Percentiles rank a stretch among this genome's conserved stretches.
Conservation (phyloP, 2,329 filamentous ascomycete species). For the Coleophoma cylindrospora region DNA sequence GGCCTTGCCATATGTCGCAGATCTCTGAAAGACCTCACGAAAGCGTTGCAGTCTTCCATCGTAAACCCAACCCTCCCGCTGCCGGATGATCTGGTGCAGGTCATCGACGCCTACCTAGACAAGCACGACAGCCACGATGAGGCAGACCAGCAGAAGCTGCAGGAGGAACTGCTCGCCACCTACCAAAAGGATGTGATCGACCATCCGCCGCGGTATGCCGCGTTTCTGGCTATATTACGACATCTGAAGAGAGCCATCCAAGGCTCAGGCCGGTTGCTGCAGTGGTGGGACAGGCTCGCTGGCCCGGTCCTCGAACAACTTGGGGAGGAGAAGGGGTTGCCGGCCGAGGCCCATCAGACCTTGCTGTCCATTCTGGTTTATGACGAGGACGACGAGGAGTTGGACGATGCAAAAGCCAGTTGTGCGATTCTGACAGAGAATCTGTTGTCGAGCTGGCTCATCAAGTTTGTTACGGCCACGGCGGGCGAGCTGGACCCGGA, state of each 20-base stretch:
- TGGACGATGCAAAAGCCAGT: slow-evolving; percentile 35
- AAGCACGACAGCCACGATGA: slow-evolving; percentile 66
- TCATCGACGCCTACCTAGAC: slow-evolving; percentile 63
- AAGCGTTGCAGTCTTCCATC: slow-evolving; percentile 48
- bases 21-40: slow-evolving; percentile 51
- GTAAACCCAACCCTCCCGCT: slow-evolving; percentile 53
- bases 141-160: slow-evolving; percentile 61
- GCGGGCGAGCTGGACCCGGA: slow-evolving; percentile 36
- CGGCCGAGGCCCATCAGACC: slow-evolving; percentile 60
- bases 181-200: slow-evolving; percentile 61
- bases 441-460: slow-evolving; percentile 52
- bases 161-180: slow-evolving; percentile 65
- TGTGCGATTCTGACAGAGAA: slow-evolving; percentile 50
- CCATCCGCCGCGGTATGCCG: slow-evolving; percentile 49
- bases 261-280: slow-evolving; percentile 55
- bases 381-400: slow-evolving; percentile 51
- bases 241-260: slow-evolving; percentile 59
- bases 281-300: slow-evolving; percentile 67
- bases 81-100: slow-evolving; percentile 56
- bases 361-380: slow-evolving; percentile 60
- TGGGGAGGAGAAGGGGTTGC: slow-evolving; percentile 56
- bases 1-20: slow-evolving; percentile 9
- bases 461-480: slow-evolving; percentile 29
- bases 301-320: slow-evolving; percentile 51
- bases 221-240: slow-evolving; percentile 66